Evolutionary conservation across 305 asterid genomes (phyloP).

Genomic region (Fraxinus ornus): DNA sequence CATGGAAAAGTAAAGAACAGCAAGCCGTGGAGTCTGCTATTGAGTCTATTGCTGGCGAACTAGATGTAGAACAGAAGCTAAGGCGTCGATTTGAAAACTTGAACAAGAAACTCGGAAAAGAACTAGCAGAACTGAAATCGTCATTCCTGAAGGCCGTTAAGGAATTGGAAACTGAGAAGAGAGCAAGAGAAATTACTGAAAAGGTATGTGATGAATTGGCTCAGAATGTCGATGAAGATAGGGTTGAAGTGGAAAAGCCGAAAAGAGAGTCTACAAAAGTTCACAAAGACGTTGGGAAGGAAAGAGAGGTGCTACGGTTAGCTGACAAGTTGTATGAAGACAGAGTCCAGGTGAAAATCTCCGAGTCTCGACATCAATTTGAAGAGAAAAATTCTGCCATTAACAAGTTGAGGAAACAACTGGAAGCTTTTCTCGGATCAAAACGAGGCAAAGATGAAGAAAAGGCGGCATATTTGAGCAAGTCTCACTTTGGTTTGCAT

Average conservation of each 20-base stretch:
- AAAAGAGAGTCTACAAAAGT: slow-evolving; percentile 55
- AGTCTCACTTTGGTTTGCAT: slow-evolving; percentile 26
- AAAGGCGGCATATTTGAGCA: slow-evolving; percentile 34
- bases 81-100: slow-evolving; percentile 72
- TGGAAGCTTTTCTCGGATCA: slow-evolving; percentile 62
- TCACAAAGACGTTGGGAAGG: slow-evolving; percentile 57
- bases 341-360: slow-evolving; percentile 55
- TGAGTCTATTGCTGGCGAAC: slow-evolving; percentile 54
- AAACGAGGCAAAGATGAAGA: slow-evolving; percentile 50
- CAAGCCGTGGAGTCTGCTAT: slow-evolving; percentile 64
- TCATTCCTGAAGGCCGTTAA: slow-evolving; percentile 56
- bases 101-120: slow-evolving; percentile 80
- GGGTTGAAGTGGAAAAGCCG: slow-evolving; percentile 46
- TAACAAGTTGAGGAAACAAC: slow-evolving; percentile 72
- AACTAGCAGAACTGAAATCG: slow-evolving; percentile 58
- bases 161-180: slow-evolving; percentile 73
- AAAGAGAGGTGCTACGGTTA: slow-evolving; percentile 60
- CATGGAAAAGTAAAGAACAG: slow-evolving; percentile 68
- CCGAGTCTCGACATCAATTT: slow-evolving; percentile 57
- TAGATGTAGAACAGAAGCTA: slow-evolving; percentile 71
- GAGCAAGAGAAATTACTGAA: slow-evolving; percentile 69
- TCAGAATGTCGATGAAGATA: slow-evolving; percentile 61
- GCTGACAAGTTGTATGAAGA: slow-evolving; percentile 64
- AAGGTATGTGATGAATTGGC: slow-evolving; percentile 73
- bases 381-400: slow-evolving; percentile 73